Base-by-base conservation (phyloP, 805 yeast genomes). In the Saccharomyces kudriavzevii region DNA sequence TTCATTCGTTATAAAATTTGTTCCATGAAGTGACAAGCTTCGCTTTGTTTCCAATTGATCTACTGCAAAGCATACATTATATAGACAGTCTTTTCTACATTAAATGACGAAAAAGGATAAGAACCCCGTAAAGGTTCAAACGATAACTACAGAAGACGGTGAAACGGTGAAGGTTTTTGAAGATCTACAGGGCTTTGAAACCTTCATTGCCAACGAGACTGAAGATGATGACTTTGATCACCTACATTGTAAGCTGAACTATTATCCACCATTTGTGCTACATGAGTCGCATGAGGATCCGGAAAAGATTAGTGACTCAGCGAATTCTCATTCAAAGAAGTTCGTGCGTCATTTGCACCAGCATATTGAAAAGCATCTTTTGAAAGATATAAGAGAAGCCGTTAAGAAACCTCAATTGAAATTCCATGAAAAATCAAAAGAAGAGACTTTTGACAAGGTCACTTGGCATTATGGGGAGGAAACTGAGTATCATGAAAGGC, bases 151-250 rank as follows among this genome's bases (percentile, higher is more conserved):
- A 48, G 66, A 68, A 47, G 52, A 56, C 10, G 72, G 72, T 57
- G 70, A 67, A 45, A 56, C 57, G 28, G 25, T 68, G 22, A 66
- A 69, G 43, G 74, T 71, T 24, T 86, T 86, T 68, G 91, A 86
- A 48, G 85, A 81, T 54, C 69, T 86, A 56, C 76, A 74, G n/a
- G 74, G 80, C 9, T 86, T 86, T 63, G 89, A 84, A 66, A 75
- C 77, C 26, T 86, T 75, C 66, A 74, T 86, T 56, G 77, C 82
- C 63, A 88, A 84, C 63, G 90, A 84, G 64, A 80, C 86, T 2
- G 85, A 87, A 78, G 91, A 85, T 67, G 83, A 86, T 56, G 91
- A 86, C 54, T 83, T 80, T 60, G 87, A 81, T 63, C 79, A 82
- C 61, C 72, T 84, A 58, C 87, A 84, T 64, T 87, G 87, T 48